These are phyloP conservation scores for Gracilariopsis chorda DNA, from an alignment of 23 red algal genomes.

Conservation along the genomic window DNA sequence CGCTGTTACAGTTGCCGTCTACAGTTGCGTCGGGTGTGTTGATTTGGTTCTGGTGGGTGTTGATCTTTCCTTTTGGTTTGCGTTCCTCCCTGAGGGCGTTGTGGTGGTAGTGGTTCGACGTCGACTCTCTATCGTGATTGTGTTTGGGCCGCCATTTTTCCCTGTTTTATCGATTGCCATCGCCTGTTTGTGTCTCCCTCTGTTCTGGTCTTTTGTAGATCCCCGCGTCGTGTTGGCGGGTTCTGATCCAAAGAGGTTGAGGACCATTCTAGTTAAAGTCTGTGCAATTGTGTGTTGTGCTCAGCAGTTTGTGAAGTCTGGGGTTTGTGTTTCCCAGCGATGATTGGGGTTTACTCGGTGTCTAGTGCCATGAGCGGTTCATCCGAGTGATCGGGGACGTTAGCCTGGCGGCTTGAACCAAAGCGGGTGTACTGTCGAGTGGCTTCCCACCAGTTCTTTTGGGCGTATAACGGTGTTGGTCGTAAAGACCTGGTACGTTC, in stretches of 20 bases:
- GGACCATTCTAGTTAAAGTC: conserved; percentile 1
- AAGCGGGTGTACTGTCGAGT: neutral
- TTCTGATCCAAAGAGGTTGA: conserved; percentile 24
- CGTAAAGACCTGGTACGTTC: too few relatives aligned
- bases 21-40: neutral
- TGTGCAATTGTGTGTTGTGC: neutral
- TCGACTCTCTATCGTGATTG: conserved; percentile 3
- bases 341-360: neutral
- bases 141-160: neutral
- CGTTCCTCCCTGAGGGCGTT: conserved; percentile 47
- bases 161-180: neutral
- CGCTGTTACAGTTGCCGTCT: neutral
- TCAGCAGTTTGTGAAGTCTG: neutral
- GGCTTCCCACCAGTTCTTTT: conserved; percentile 1
- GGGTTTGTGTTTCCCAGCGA: neutral
- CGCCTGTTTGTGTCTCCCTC: neutral
- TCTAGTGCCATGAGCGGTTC: neutral
- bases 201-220: neutral
- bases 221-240: conserved; percentile 10
- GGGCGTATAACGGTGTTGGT: conserved; percentile 8
- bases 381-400: neutral
- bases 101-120: conserved; percentile 21
- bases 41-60: neutral
- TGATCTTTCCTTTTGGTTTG: neutral
- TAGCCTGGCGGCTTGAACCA: conserved; percentile 4